Evolutionary conservation across 352 stramenopile genomes (phyloP).

Genomic region (Phytopythium litorale): DNA sequence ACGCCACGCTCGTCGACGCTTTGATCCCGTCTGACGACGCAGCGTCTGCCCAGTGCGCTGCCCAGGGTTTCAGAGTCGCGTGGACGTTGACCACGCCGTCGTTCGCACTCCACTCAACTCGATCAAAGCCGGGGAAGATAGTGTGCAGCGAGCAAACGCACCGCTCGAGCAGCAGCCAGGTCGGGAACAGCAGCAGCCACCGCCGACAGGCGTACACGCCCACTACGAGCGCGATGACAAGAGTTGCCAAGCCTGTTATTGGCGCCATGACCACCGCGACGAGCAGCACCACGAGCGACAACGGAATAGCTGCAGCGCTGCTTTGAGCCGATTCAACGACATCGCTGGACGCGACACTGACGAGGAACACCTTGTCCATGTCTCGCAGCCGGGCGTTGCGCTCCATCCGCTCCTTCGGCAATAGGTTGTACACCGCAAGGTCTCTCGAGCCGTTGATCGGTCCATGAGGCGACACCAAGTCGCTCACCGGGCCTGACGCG

Average conservation of each 20-base stretch:
- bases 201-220: conserved; percentile 8
- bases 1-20: conserved; percentile 23
- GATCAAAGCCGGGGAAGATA: conserved; percentile 52
- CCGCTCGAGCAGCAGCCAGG: conserved; percentile 43
- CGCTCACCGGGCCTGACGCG: conserved; percentile 12
- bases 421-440: conserved; percentile 45
- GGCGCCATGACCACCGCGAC: conserved; percentile 3
- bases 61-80: conserved; percentile 45
- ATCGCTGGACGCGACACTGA: conserved; percentile 57
- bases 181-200: conserved; percentile 29
- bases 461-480: conserved; percentile 31
- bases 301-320: conserved; percentile 10
- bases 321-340: conserved; percentile 18
- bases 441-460: conserved; percentile 41
- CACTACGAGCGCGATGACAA: conserved; percentile 2
- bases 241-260: neutral
- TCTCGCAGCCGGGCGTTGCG: conserved; percentile 39
- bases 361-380: conserved; percentile 54
- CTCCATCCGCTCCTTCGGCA: conserved; percentile 37
- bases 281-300: conserved; percentile 8
- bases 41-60: conserved; percentile 29
- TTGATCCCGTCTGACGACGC: conserved; percentile 16
- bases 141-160: conserved; percentile 33
- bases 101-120: conserved; percentile 53
- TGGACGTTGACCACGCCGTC: conserved; percentile 68